Percentiles rank a stretch among this genome's conserved stretches.
Evolutionary conservation across 73 alveolate species (phyloP).

Genomic region (Blepharisma stoltei): DNA sequence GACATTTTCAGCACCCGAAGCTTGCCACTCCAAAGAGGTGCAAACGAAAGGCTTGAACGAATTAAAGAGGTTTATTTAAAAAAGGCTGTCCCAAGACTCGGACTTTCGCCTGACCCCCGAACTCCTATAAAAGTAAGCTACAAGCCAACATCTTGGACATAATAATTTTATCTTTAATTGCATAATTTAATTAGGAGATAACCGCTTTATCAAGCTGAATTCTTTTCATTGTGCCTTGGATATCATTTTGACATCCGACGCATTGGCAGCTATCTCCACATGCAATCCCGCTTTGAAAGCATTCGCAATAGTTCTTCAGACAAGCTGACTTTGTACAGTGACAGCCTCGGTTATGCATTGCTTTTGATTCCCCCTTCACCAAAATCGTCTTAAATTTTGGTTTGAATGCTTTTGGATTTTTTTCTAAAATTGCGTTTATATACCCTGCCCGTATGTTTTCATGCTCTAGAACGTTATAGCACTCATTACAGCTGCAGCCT

Average conservation of each 20-base stretch:
- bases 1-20: too few species aligned
- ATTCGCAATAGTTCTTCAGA: constrained; percentile 93
- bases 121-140: too few species aligned
- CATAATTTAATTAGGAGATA: too few species aligned
- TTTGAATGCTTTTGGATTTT: constrained; percentile 93
- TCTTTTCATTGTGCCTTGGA: too few species aligned
- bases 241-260: constrained; percentile 78
- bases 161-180: too few species aligned
- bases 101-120: too few species aligned
- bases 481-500: constrained; percentile 91
- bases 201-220: too few species aligned
- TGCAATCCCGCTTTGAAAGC: constrained; percentile 82
- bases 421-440: constrained; percentile 78
- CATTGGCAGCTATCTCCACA: constrained; percentile 92
- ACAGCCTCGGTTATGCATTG: constrained; percentile 75
- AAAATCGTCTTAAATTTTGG: constrained; percentile 37
- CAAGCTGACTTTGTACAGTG: constrained; percentile 94
- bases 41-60: too few species aligned
- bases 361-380: neutral
- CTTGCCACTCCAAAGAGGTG: too few species aligned
- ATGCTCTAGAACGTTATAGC: constrained; percentile 86
- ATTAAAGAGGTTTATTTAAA: too few species aligned
- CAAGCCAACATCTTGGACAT: too few species aligned
- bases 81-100: too few species aligned
- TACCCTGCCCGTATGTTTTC: constrained; percentile 73